Evolutionary conservation across 306 rosid genomes (phyloP).

Genomic region (Parietaria judaica): DNA sequence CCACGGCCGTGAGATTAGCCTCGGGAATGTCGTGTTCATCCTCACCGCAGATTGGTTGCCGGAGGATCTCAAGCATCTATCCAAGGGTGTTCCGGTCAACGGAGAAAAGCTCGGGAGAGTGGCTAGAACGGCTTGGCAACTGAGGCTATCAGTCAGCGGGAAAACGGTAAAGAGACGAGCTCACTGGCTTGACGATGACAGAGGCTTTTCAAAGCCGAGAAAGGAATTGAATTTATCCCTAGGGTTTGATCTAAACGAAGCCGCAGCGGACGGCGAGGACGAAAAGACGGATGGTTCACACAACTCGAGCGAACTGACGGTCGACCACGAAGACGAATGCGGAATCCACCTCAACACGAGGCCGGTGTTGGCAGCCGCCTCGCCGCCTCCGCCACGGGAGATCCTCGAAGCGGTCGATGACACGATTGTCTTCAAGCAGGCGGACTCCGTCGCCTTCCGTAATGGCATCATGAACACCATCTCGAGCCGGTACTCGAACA

Average conservation of each 20-base stretch:
- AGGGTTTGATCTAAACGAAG: constrained; percentile 77
- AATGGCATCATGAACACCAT: constrained; percentile 38
- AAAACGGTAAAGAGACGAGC: constrained; percentile 60
- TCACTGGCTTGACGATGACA: constrained; percentile 48
- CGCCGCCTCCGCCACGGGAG: constrained; percentile 32
- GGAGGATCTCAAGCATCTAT: constrained; percentile 49
- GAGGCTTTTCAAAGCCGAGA: constrained; percentile 48
- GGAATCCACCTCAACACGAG: constrained; percentile 17
- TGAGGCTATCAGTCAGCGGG: constrained; percentile 49
- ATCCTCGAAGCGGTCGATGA: constrained; percentile 59
- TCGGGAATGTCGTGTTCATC: constrained; percentile 69
- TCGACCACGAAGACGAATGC: constrained; percentile 60
- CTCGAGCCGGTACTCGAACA: constrained; percentile 34
- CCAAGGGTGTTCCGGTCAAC: constrained; percentile 33
- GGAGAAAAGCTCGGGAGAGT: constrained; percentile 55
- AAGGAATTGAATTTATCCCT: constrained; percentile 38
- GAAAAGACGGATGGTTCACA: constrained; percentile 73
- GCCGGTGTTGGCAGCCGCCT: constrained; percentile 19
- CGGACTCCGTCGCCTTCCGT: constrained; percentile 42
- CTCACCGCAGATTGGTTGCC: constrained; percentile 81
- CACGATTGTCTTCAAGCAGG: constrained; percentile 72
- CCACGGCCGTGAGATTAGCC: constrained; percentile 85
- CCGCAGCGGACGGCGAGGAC: constrained; percentile 48
- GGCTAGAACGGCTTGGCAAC: constrained; percentile 58
- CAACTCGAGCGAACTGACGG: constrained; percentile 83